These are phyloP conservation scores for Colletotrichum orchidophilum DNA, from an alignment of 2,329 filamentous ascomycete species.

Conservation along the genomic window DNA sequence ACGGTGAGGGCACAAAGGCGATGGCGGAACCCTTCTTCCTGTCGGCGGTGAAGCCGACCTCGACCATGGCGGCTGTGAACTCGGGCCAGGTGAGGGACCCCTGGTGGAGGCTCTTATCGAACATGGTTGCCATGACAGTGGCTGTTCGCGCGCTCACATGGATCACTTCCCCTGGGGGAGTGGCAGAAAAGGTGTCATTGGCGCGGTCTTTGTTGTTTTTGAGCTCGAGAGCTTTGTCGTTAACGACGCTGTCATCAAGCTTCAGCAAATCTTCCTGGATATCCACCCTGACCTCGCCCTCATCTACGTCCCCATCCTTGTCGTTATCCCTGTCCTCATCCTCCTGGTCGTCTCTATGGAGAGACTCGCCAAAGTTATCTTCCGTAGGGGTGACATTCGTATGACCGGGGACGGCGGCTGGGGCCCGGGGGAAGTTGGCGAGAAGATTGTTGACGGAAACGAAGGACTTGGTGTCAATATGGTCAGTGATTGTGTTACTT, in stretches of 20 bases:
- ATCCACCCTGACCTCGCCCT: not conserved
- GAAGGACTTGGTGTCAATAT: not conserved
- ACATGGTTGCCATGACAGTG: slow-evolving; percentile 49
- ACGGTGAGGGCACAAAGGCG: slow-evolving; percentile 46
- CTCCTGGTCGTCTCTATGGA: not conserved
- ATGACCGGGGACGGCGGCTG: not conserved
- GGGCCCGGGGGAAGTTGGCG: not conserved
- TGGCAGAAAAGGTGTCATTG: too few relatives aligned
- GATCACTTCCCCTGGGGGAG: slow-evolving; percentile 35
- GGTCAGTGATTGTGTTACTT: not conserved
- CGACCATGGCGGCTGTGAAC: slow-evolving; percentile 53
- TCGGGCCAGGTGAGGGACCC: slow-evolving; percentile 46
- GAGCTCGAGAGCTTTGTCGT: not conserved
- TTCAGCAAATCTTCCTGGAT: not conserved
- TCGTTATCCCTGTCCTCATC: not conserved
- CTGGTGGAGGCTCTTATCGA: slow-evolving; percentile 42
- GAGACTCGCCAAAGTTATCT: not conserved
- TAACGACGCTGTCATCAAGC: not conserved
- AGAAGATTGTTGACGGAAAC: not conserved
- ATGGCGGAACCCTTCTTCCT: slow-evolving; percentile 53
- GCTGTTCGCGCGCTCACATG: slow-evolving; percentile 49
- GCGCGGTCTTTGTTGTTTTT: too few relatives aligned
- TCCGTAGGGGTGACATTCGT: not conserved
- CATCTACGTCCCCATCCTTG: not conserved
- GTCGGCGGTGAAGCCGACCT: slow-evolving; percentile 52